A percentile compares a stretch with the other conserved stretches of the same genome.
Conservation (phyloP, 2,329 filamentous ascomycete species). For the Cytospora piceicola region DNA sequence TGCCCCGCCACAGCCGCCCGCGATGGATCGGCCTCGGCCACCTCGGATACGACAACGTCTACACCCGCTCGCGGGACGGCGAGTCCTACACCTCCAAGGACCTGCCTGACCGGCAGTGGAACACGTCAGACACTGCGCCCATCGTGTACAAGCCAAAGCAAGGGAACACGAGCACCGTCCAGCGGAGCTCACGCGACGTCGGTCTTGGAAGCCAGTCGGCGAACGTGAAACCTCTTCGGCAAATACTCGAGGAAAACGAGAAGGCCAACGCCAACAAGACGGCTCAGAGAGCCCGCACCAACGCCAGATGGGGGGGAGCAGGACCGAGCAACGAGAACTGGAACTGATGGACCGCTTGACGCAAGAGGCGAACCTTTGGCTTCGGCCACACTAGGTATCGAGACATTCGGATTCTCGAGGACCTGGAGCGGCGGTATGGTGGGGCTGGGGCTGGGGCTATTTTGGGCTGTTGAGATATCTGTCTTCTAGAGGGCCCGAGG, state of each 20-base stretch:
- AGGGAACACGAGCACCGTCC: not conserved
- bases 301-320: too few relatives aligned
- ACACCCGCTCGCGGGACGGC: not conserved
- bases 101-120: not conserved
- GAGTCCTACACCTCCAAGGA: not conserved
- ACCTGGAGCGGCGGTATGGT: too few relatives aligned
- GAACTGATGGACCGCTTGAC: too few relatives aligned
- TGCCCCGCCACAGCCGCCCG: not conserved
- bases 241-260: not conserved
- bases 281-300: too few relatives aligned
- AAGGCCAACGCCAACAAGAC: too few relatives aligned
- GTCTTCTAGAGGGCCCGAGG: too few relatives aligned
- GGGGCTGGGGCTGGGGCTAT: too few relatives aligned
- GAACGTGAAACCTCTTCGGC: not conserved
- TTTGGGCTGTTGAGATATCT: too few relatives aligned
- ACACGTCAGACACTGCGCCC: not conserved
- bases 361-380: too few relatives aligned
- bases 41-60: not conserved
- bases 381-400: too few relatives aligned
- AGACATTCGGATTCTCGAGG: too few relatives aligned
- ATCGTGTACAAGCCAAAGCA: not conserved
- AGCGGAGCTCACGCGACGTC: not conserved
- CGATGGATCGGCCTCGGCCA: not conserved
- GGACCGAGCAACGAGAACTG: too few relatives aligned
- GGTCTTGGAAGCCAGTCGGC: not conserved